Percentiles rank a stretch among this genome's conserved stretches.
phyloP scores from a whole-genome alignment of 805 yeast genomes.

The Tetrapisispora arboricola region DNA sequence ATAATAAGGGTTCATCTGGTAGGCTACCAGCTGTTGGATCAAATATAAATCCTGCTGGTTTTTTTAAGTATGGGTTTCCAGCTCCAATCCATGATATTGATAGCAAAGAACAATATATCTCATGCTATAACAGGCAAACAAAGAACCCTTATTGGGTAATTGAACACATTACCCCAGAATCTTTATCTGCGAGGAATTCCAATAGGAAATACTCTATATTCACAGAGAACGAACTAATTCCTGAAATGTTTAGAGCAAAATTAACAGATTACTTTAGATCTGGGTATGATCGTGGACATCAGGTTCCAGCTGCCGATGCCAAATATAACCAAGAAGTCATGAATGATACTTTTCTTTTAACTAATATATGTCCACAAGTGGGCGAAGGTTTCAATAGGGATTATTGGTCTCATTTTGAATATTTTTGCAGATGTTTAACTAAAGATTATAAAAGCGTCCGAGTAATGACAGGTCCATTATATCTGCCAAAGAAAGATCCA shows the following conservation, averaged over 20 bases:
- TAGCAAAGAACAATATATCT: conserved; percentile 63
- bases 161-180: conserved; percentile 76
- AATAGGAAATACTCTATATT: conserved; percentile 77
- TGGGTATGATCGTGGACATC: conserved; percentile 95
- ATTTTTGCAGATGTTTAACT: conserved; percentile 73
- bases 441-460: conserved; percentile 64
- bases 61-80: conserved; percentile 88
- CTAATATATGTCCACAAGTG: conserved; percentile 94
- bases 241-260: conserved; percentile 62
- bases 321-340: conserved; percentile 82
- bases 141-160: conserved; percentile 81
- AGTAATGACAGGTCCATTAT: conserved; percentile 88
- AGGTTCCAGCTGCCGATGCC: conserved; percentile 97
- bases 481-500: conserved; percentile 64
- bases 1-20: too few relatives aligned
- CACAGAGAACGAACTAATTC: conserved; percentile 78
- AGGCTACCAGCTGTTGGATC: neutral
- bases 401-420: conserved; percentile 95
- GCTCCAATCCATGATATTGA: conserved; percentile 87
- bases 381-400: conserved; percentile 97
- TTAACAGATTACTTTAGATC: conserved; percentile 84
- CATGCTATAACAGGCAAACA: conserved; percentile 76
- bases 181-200: conserved; percentile 45
- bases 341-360: conserved; percentile 86
- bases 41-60: conserved; percentile 60